Evolutionary conservation across 805 yeast species (phyloP).

Genomic region (Candida schatavii): DNA sequence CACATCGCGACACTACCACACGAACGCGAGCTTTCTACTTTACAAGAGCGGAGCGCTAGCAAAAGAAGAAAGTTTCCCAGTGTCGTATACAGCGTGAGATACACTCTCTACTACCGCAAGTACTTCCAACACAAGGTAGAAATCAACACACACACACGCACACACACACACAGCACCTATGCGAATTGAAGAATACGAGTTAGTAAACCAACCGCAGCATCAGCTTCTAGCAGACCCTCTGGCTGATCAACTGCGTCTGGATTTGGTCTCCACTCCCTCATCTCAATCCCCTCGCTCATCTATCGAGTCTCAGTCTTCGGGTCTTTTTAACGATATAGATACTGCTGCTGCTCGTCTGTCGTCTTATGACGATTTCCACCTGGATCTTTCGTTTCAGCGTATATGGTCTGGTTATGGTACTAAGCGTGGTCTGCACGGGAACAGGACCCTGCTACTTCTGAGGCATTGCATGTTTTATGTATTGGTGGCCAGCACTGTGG

Average conservation of each 20-base stretch:
- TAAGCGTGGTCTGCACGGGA: conserved; percentile 6
- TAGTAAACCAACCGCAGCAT: conserved; percentile 14
- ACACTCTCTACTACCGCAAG: too few species aligned
- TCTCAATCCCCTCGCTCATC: conserved; percentile 10
- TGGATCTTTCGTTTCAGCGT: conserved; percentile 21
- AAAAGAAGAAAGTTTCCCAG: too few species aligned
- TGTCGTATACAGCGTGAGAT: too few species aligned
- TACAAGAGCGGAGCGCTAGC: too few species aligned
- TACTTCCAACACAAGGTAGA: too few species aligned
- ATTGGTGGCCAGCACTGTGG: conserved; percentile 4
- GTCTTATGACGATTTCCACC: conserved; percentile 17
- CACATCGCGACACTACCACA: too few species aligned
- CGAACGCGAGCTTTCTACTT: too few species aligned
- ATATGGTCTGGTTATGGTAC: conserved; percentile 15
- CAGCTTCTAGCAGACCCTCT: conserved; percentile 1
- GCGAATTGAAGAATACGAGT: conserved; percentile 16
- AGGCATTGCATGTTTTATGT: too few species aligned
- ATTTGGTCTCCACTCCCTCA: conserved; percentile 5
- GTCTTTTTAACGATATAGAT: conserved; percentile 28
- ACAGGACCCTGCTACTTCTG: too few species aligned
- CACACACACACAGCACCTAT: too few species aligned
- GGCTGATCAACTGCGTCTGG: conserved; percentile 1
- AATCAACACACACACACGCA: too few species aligned
- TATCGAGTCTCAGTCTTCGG: conserved; percentile 20
- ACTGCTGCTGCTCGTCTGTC: conserved; percentile 10